Evolutionary conservation across 225 moss, liverwort and hornwort genomes (phyloP), one percentile per base, ranked within the genome.

Genomic region (Sphagnum tenellum): DNA sequence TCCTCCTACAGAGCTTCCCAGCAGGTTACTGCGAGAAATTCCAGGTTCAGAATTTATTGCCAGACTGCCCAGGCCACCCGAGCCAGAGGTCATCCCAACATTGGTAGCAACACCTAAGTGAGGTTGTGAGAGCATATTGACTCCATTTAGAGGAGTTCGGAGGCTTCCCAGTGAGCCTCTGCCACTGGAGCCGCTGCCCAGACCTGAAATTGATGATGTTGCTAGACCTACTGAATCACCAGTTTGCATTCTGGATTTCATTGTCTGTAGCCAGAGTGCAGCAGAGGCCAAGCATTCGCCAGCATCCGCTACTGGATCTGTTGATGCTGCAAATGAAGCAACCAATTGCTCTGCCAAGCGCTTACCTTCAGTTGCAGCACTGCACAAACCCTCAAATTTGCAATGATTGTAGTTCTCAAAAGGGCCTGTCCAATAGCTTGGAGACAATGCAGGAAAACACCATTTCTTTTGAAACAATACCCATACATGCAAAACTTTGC

Each of bases 281-380:
- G 96, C 96, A 9, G 96, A 98, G 10, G 96, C 96, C 78, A 98
- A 68, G 71, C 96, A 98, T 71, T 98, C 96, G 56, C 96, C 96
- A 2, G 96, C 96, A 70, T 98, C 96, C 7, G 88, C 96, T 7
- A 98, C 86, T 4, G 96, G 96, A 62, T 98, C 96, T 12, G 96
- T 86, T 9, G 96, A 98, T 8, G 96, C 96, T 0, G 96, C 96
- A 73, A 98, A 98, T 11, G 96, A 98, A 47, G 96, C 96, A 48
- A 98, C 96, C 67, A 98, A 64, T 64, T 98, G 96, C 81, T 98
- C 96, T 9, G 96, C 96, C 44, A 98, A 76, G 62, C 96, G 87
- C 48, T 93, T 98, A 55, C 96, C 96, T 81, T 98, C 96, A 9
- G 96, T 93, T 64, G 96, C 96, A 63, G 96, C 96, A 78, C 96